A percentile compares a stretch with the other conserved stretches of the same genome.
phyloP scores from a whole-genome alignment of 225 moss, liverwort and hornwort species.

The Pseudoscleropodium purum region DNA sequence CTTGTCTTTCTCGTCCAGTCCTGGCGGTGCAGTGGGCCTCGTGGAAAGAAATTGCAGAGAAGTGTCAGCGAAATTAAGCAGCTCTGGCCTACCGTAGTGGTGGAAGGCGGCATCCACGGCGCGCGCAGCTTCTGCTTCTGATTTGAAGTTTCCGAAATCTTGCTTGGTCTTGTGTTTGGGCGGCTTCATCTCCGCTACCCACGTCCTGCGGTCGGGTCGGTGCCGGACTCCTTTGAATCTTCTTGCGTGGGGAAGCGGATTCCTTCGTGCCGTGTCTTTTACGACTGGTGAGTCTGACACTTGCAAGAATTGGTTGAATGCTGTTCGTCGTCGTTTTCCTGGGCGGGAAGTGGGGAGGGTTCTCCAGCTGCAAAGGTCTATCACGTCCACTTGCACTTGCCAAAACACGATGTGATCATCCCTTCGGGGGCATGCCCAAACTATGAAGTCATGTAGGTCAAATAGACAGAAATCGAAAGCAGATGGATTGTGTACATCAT shows the following conservation, averaged over 20 bases:
- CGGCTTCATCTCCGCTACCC: background rate
- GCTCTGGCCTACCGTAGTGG: background rate
- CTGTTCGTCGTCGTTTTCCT: background rate
- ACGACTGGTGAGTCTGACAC: background rate
- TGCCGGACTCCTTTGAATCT: background rate
- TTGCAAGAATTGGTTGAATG: background rate
- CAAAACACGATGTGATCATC: rapidly evolving
- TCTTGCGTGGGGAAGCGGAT: background rate
- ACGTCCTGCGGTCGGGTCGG: background rate
- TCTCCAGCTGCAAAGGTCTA: background rate
- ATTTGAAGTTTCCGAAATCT: background rate
- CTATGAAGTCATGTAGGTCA: background rate
- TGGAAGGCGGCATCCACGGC: background rate
- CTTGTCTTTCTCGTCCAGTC: background rate
- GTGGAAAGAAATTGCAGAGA: background rate
- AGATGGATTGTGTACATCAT: too few species aligned
- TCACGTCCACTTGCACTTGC: background rate
- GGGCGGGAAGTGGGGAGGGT: background rate
- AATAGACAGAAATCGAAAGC: too few species aligned
- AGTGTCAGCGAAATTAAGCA: background rate
- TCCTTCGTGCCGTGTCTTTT: rapidly evolving
- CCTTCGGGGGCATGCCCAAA: background rate
- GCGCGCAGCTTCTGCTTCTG: background rate
- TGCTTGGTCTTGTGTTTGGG: background rate
- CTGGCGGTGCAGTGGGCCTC: background rate